These are phyloP conservation scores for Radiomyces spectabilis DNA, from an alignment of 192 early-diverging fungal species.

Conservation along the genomic window DNA sequence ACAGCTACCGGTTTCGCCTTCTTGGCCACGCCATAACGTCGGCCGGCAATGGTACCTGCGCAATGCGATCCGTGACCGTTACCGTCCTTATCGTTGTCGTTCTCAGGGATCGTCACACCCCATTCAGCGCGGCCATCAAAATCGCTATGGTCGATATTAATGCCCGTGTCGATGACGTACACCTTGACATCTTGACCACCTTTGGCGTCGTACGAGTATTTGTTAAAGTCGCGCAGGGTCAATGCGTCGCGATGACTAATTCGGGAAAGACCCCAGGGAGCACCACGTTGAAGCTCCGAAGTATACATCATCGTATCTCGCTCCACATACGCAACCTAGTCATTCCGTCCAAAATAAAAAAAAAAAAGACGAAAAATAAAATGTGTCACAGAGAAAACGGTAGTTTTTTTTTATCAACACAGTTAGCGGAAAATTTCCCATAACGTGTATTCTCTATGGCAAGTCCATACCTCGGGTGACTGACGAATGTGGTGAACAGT, in stretches of 20 bases:
- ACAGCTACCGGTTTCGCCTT: constrained; percentile 82
- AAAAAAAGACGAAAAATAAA: background rate
- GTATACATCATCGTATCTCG: constrained; percentile 69
- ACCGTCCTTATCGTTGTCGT: constrained; percentile 49
- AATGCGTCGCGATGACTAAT: constrained; percentile 64
- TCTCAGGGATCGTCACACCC: constrained; percentile 65
- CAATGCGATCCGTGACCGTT: constrained; percentile 84
- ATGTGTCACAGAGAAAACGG: too few species aligned
- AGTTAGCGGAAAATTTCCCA: too few species aligned
- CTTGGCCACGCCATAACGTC: constrained; percentile 85
- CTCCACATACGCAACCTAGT: constrained; percentile 69
- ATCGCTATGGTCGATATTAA: constrained; percentile 73
- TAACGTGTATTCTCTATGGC: background rate
- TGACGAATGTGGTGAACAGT: constrained; percentile 54
- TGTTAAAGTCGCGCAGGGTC: constrained; percentile 44
- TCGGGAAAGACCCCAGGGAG: constrained; percentile 82
- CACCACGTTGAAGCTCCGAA: constrained; percentile 48
- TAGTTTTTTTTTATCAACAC: too few species aligned
- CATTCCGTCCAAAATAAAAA: background rate
- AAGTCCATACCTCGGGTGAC: constrained; percentile 38
- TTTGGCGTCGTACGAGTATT: constrained; percentile 60
- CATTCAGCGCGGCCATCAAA: constrained; percentile 84
- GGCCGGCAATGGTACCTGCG: constrained; percentile 79
- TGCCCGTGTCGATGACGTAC: constrained; percentile 92
- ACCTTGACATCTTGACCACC: constrained; percentile 75